Conservation (phyloP, 108 stramenopile species). For the Discostella pseudostelligera region DNA sequence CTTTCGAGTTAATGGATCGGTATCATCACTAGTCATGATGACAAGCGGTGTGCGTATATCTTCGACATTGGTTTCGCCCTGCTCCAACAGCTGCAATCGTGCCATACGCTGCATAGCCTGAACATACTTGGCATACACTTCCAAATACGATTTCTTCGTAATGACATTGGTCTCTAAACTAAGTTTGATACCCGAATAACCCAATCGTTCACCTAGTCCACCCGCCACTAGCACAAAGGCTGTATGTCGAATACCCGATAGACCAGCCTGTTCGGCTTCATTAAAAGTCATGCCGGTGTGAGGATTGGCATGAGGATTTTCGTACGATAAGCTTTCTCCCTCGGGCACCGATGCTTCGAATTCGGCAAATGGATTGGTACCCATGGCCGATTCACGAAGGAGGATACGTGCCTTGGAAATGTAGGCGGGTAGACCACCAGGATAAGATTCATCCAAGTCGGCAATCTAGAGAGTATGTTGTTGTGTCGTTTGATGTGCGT, state of each 20-base stretch:
- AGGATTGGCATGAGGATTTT: conserved; percentile 43
- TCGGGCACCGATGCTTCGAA: conserved; percentile 90
- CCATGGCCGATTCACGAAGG: conserved; percentile 83
- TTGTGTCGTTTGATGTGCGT: neutral
- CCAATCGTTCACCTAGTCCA: conserved; percentile 97
- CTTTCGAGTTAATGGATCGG: conserved; percentile 88
- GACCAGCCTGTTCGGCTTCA: conserved; percentile 73
- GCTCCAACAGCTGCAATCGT: neutral
- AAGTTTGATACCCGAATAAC: conserved; percentile 98
- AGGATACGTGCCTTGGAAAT: conserved; percentile 83
- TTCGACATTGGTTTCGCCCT: conserved; percentile 34
- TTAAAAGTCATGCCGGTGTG: conserved; percentile 81
- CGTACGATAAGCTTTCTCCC: conserved; percentile 82
- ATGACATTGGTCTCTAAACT: conserved; percentile 82
- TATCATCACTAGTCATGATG: conserved; percentile 99
- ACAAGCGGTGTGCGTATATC: conserved; percentile 86
- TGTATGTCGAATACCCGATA: conserved; percentile 57
- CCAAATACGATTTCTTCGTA: conserved; percentile 73
- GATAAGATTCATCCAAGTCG: conserved; percentile 89
- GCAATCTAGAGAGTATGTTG: conserved; percentile 51
- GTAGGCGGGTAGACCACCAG: conserved; percentile 92
- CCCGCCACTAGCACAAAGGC: conserved; percentile 91
- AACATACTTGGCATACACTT: conserved; percentile 87
- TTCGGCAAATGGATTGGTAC: conserved; percentile 93
- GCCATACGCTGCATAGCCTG: conserved; percentile 90